These are phyloP conservation scores for Phytophthora idaei DNA, from an alignment of 352 stramenopile species.

Conservation along the genomic window DNA sequence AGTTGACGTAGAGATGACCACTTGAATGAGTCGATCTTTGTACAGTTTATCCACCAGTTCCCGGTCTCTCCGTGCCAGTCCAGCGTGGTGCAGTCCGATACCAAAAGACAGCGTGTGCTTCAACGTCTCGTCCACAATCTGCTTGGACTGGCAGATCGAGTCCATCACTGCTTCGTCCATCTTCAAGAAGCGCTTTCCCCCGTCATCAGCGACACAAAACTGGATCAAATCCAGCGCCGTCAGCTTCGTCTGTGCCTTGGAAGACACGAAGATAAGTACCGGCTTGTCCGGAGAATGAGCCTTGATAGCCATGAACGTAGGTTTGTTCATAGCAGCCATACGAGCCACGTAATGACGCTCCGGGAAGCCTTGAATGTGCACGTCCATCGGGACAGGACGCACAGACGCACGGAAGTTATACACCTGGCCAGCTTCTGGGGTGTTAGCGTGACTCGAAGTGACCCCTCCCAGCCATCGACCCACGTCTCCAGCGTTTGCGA, in stretches of 20 bases:
- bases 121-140: conserved; percentile 91
- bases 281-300: conserved; percentile 94
- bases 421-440: conserved; percentile 55
- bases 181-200: conserved; percentile 94
- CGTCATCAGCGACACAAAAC: conserved; percentile 86
- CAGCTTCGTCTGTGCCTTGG: conserved; percentile 96
- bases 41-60: conserved; percentile 98
- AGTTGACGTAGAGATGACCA: conserved; percentile 93
- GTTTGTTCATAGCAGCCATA: conserved; percentile 99
- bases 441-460: conserved; percentile 49
- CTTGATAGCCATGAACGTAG: conserved; percentile 97
- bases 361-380: conserved; percentile 97
- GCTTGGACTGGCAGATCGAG: conserved; percentile 80
- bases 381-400: conserved; percentile 96
- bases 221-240: conserved; percentile 98
- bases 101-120: conserved; percentile 97
- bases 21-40: conserved; percentile 95
- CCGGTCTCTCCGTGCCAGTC: conserved; percentile 85
- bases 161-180: conserved; percentile 92
- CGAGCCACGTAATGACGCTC: conserved; percentile 97
- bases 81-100: conserved; percentile 98
- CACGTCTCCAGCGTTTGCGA: conserved; percentile 97
- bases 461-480: conserved; percentile 97
- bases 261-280: conserved; percentile 98
- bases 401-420: conserved; percentile 97